Evolutionary conservation across 2,329 filamentous ascomycete genomes (phyloP), one percentile per base, ranked within the genome.

Genomic region (Pseudocercospora macadamiae): DNA sequence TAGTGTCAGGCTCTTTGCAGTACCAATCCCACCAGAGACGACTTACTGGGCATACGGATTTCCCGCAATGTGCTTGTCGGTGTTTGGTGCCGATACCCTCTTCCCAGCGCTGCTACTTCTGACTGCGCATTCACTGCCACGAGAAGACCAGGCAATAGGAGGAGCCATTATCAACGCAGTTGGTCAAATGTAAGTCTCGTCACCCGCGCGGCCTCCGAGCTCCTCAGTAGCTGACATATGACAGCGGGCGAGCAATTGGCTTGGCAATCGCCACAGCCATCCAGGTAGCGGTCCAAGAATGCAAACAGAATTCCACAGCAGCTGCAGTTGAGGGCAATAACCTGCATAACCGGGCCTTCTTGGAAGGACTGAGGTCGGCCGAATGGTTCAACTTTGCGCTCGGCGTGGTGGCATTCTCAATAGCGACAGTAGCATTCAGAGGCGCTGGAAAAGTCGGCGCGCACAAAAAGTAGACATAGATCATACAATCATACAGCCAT

Each of bases 1-100:
- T 28, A 51, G 8, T 85, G 19, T 77, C 85, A 71, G 89, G 8
- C 79, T 90, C 23, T 87, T 88, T 66, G 84, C 87, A 0, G 77
- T 85, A 0, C 86, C 87, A 0, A 87, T 90, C 39, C 79, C 85
- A 0, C 77, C 81, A 0, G 71, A 76, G 2, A 87, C 85, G 0
- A 83, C 79, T 0, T 90, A 90, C 74, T 90, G 87, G 70, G 87
- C 88, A 2, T 88, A 82, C 64, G 86, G 83, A 0, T 78, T 91
- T 18, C 82, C 82, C 2, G 86, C 87, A 7, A 89, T 90, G 84
- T 72, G 86, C 0, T 74, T 90, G 3, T 80, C 82, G 5, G 86
- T 89, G 7, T 77, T 88, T 32, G 87, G 88, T 28, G 85, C 86
- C 2, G 87, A 90, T 68, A 87, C 85, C 0, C 79, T 86, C 0